Base-by-base conservation (phyloP, 352 stramenopile genomes). In the Phytopythium boreale region DNA sequence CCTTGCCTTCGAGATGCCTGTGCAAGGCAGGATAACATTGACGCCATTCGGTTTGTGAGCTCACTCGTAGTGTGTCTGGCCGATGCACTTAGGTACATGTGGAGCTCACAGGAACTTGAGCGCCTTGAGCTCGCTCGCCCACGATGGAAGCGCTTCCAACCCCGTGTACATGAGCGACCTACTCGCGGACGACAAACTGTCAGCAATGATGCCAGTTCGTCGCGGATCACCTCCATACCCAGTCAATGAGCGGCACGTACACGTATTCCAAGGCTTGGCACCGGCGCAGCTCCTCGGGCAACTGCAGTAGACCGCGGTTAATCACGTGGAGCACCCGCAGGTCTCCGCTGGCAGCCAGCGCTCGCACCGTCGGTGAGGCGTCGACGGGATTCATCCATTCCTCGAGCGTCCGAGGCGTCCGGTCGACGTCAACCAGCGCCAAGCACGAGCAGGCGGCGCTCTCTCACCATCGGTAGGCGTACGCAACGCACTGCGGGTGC, bases 271-370 rank as follows among this genome's bases (percentile, higher is more conserved):
- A 60, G 2, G 73, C 47, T 3, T 62, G 52, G 31, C 79, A 85
- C 1, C 55, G 50, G 12, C 67, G 37, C 8, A 88, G 50, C 34
- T 80, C 59, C 0, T 59, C 46, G 5, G 77, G 75, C 24, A 63
- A 49, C 20, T 61, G 55, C 2, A 60, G 20, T 7, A 88, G 29
- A 0, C 46, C 58, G 0, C 70, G 67, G 29, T 85, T 84, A 31
- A 80, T 74, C 15, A 87, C 24, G 8, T 80, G 77, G n/a, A 87
- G 62, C 0, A 74, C 68, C 12, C 63, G 62, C 17, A 87, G 64
- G 29, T 75, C 62, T 22, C 79, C 75, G 6, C 75, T 63, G 0
- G 39, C 26, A 22, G 74, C 59, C 1, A 82, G 58, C 0, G 37
- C 44, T 24, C 74, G 60, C 1, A 80, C 71, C 0, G 56, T 56